Evolutionary conservation across 805 yeast genomes (phyloP), one percentile per base, ranked within the genome.

Genomic region (Metschnikowia borealis): DNA sequence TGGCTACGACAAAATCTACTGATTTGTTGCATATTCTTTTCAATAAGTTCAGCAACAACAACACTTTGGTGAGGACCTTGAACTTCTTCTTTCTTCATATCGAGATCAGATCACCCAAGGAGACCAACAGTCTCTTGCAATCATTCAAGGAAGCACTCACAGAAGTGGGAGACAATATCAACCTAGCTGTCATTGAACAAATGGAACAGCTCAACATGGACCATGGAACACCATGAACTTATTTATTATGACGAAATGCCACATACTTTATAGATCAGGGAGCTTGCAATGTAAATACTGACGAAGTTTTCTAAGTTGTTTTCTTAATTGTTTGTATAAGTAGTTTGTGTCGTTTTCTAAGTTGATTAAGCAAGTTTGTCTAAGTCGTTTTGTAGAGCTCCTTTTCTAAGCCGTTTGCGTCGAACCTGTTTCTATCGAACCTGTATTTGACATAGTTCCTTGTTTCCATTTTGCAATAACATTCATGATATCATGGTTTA

Each of bases 11-110:
- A 14, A 54, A 62, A 18, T 61, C 67, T 7, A 55, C 46, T 8
- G 63, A 61, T 5, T 41, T 58, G 5, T 58, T 71, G 50, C 61
- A 61, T 43, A 49, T 68, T 23, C 50, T 73, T 17, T 50, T 68
- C 44, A 57, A 54, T 40, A 68, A 70, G 53, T 56, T 69, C 20
- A 43, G 63, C 36, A 50, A 58, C 21, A 50, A 48, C 31, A 48
- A 52, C 18, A 38, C 50, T 4, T 47, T 61, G 17, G 41, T 64
- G 10, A 52, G 57, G 14, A 45, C 63, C 6, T 33, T 71, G 26
- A 68, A 66, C 51, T 68, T 68, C 43, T 69, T 67, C 47, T 67
- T 68, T 46, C 51, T 71, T 54, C 66, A 67, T 46, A 59, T 66
- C 6, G 47, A 53, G 20, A 38, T 70, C 23, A 36, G 36, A 35